These are phyloP conservation scores for Aspergillus niger DNA, from an alignment of 2,329 filamentous ascomycete genomes.

Conservation along the genomic window DNA sequence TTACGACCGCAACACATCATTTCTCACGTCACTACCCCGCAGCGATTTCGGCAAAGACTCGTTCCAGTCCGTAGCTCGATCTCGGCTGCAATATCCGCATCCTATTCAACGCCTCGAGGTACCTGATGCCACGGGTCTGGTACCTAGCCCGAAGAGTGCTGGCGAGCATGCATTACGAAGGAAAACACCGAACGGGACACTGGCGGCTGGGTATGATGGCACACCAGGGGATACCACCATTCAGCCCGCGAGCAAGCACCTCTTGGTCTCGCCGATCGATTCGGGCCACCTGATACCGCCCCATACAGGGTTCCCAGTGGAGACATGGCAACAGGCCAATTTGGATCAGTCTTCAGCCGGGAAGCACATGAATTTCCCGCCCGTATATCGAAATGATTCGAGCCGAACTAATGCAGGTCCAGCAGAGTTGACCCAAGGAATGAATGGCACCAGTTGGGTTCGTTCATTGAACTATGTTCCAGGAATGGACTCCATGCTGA, in stretches of 20 bases:
- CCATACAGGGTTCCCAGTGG: constrained; percentile 34
- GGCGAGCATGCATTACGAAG: constrained; percentile 78
- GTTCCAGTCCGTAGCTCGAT: constrained; percentile 32
- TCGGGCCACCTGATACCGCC: constrained; percentile 37
- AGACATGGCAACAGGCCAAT: constrained; percentile 35
- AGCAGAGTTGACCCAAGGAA: constrained; percentile 34
- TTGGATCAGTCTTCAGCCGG: constrained; percentile 33
- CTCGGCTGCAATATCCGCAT: constrained; percentile 42
- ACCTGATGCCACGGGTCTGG: constrained; percentile 30
- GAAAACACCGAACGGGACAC: constrained; percentile 92
- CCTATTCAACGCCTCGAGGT: constrained; percentile 41
- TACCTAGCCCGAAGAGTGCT: constrained; percentile 25
- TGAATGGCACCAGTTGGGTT: constrained; percentile 44
- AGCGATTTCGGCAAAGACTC: constrained; percentile 31
- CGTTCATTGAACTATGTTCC: constrained; percentile 49
- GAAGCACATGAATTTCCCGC: constrained; percentile 42
- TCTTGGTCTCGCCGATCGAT: constrained; percentile 67
- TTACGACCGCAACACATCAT: constrained; percentile 35
- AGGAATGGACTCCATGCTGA: constrained; percentile 63
- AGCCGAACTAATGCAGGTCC: constrained; percentile 28
- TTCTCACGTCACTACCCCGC: constrained; percentile 25
- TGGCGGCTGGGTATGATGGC: constrained; percentile 89
- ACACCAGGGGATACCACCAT: constrained; percentile 71
- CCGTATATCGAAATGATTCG: constrained; percentile 41
- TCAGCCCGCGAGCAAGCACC: constrained; percentile 78